Evolutionary conservation across 2,329 filamentous ascomycete species (phyloP).

Genomic region (Myotisia sp.): DNA sequence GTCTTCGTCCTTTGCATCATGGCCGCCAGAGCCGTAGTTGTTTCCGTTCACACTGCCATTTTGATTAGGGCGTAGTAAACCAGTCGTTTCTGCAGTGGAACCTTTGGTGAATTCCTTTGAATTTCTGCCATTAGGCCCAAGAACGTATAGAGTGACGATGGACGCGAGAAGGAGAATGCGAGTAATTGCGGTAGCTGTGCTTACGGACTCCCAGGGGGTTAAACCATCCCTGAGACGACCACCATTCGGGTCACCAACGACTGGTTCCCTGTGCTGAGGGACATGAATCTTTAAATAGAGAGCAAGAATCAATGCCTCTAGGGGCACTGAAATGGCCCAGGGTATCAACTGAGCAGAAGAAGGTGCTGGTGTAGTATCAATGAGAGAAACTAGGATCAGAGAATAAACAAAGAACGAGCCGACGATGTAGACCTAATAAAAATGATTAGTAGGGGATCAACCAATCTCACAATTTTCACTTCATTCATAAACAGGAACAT

Average conservation of each 20-base stretch:
- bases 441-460: constrained; percentile 7
- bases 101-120: constrained; percentile 26
- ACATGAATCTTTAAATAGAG: constrained; percentile 56
- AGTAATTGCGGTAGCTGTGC: constrained; percentile 44
- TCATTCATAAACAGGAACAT: constrained; percentile 24
- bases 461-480: neutral
- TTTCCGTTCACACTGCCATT: constrained; percentile 34
- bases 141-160: constrained; percentile 46
- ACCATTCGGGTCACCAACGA: constrained; percentile 35
- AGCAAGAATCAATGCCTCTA: constrained; percentile 59
- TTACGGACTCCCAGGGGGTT: constrained; percentile 29
- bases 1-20: constrained; percentile 38
- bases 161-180: constrained; percentile 54
- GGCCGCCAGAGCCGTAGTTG: constrained; percentile 37
- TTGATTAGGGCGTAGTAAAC: constrained; percentile 26
- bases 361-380: constrained; percentile 71
- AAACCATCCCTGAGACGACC: constrained; percentile 28
- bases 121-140: constrained; percentile 33
- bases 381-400: constrained; percentile 69
- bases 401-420: constrained; percentile 78
- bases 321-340: constrained; percentile 58
- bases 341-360: constrained; percentile 64
- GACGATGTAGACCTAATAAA: constrained; percentile 63
- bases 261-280: constrained; percentile 49
- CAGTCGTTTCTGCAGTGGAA: constrained; percentile 29